Conservation (phyloP, 495 filamentous ascomycete genomes). For the Peziza echinospora region DNA sequence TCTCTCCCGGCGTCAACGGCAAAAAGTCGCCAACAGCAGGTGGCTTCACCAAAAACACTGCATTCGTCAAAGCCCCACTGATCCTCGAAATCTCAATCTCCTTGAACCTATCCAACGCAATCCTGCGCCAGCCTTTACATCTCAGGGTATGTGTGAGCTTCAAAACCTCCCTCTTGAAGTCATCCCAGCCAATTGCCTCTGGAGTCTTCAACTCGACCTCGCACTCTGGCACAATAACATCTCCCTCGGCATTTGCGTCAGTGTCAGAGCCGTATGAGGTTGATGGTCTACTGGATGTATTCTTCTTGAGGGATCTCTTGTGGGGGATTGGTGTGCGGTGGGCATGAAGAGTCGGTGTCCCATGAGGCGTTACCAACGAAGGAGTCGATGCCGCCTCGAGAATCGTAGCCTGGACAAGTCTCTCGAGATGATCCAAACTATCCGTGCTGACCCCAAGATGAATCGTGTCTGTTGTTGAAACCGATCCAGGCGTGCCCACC, state of each 20-base stretch:
- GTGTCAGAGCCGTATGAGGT: conserved; percentile 9
- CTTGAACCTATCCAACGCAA: conserved; percentile 45
- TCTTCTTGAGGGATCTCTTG: too few species aligned
- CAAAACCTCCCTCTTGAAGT: conserved; percentile 79
- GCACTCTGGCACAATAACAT: conserved; percentile 13
- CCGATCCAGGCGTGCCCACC: not conserved
- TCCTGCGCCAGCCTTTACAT: conserved; percentile 71
- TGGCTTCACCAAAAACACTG: conserved; percentile 28
- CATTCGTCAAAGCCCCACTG: conserved; percentile 87
- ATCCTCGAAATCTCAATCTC: conserved; percentile 67
- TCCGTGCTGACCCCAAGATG: too few species aligned
- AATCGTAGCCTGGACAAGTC: too few species aligned
- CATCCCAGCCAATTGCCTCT: conserved; percentile 15
- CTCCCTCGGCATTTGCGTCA: conserved; percentile 16
- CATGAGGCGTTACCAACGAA: not conserved
- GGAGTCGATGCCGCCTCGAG: not conserved
- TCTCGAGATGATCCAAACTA: too few species aligned
- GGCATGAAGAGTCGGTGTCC: not conserved
- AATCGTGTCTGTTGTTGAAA: not conserved
- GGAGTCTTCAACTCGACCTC: conserved; percentile 12
- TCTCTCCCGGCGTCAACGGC: conserved; percentile 18
- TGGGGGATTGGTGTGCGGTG: not conserved
- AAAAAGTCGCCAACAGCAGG: not conserved
- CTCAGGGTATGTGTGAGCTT: conserved; percentile 70
- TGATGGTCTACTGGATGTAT: not conserved